Evolutionary conservation across 805 yeast genomes (phyloP), one percentile per base, ranked within the genome.

Genomic region (Pichia ethanolica): DNA sequence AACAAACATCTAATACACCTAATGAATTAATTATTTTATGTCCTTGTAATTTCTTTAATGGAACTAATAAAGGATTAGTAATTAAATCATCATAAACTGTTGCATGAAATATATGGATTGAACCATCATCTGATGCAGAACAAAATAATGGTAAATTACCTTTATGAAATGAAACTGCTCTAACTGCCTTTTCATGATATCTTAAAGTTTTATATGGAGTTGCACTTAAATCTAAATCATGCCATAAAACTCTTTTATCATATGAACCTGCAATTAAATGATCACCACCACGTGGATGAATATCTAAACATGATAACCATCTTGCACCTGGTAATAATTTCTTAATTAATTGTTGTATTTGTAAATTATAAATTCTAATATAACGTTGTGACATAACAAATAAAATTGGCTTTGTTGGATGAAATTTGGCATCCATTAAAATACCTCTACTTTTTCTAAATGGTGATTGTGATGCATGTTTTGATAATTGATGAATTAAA

Each of bases 201-300:
- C 99, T 78, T 61, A 93, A 74, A 0, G 96, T 91, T 74, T 95
- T 93, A 73, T 89, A 93, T 33, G 99, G 99, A 44, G 95, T 88
- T 49, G 78, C 73, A 42, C 86, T 75, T 54, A 95, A 75, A 67
- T 93, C 99, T 62, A 91, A 71, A 74, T 93, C 99, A 63, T 91
- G 98, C 99, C 99, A 93, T 56, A 90, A 76, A 5, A 93, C 95
- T 58, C 97, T 79, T 74, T 90, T 89, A 68, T 93, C 99, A 66
- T 79, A 93, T 3, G 97, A 89, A 7, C 91, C 86, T 12, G 96
- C 96, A 54, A 93, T 70, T 47, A 93, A 81, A 62, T 93, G 90
- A 66, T 93, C 98, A 49, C 99, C 99, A 30, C 71, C 71, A 56
- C 95, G 77, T 51, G 98, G 97, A 67, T 93, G 98, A 46, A 93